Evolutionary conservation across 1,284 basidiomycete genomes (phyloP).

Genomic region (Pisolithus thermaeus): DNA sequence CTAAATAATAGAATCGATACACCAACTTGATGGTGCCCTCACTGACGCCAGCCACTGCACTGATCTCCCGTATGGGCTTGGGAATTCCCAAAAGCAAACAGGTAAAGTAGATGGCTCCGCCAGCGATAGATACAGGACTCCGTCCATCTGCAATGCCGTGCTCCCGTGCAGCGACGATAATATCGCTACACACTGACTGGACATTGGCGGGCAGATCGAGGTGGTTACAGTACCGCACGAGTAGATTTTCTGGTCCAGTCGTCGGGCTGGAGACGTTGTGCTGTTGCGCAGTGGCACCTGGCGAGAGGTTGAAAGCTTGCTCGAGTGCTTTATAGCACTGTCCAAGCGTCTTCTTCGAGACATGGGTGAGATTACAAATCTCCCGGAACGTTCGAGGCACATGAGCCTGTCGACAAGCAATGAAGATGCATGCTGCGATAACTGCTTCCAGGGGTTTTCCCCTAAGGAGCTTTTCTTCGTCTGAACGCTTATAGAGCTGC

Average conservation of each 20-base stretch:
- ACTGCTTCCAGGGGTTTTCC: constrained; percentile 92
- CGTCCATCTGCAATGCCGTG: constrained; percentile 89
- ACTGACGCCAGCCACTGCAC: constrained; percentile 93
- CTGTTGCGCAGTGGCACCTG: constrained; percentile 54
- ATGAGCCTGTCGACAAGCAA: constrained; percentile 91
- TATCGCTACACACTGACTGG: constrained; percentile 79
- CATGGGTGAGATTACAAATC: constrained; percentile 89
- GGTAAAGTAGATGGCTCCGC: constrained; percentile 93
- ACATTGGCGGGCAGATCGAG: constrained; percentile 82
- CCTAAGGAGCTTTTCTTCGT: constrained; percentile 89
- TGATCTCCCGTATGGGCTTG: constrained; percentile 82
- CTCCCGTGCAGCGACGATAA: constrained; percentile 77
- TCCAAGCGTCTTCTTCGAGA: constrained; percentile 92
- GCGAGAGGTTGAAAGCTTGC: constrained; percentile 83
- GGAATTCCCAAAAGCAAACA: constrained; percentile 73
- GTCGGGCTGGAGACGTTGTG: constrained; percentile 36
- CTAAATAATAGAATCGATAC: constrained; percentile 65
- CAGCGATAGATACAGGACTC: constrained; percentile 93
- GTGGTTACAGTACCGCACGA: constrained; percentile 94
- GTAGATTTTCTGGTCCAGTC: constrained; percentile 76
- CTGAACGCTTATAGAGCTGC: constrained; percentile 94
- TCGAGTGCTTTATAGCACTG: constrained; percentile 94
- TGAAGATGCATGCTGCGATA: constrained; percentile 97
- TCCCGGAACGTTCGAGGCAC: constrained; percentile 95
- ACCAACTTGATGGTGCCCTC: constrained; percentile 94